These are phyloP conservation scores for Chrysanthemum lavandulifolium DNA, from an alignment of 129 eudicot genomes.

Conservation along the genomic window DNA sequence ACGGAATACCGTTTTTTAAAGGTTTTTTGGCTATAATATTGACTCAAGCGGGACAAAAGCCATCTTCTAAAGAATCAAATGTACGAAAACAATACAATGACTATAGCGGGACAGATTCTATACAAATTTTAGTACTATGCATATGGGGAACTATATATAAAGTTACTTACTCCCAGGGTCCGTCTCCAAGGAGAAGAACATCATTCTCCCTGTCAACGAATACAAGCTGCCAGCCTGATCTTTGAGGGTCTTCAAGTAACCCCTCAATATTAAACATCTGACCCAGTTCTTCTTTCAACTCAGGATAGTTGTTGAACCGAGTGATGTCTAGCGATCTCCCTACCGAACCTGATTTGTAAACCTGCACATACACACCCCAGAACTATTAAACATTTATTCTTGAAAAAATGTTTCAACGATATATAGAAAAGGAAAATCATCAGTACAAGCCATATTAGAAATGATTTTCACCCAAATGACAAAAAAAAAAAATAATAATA, in stretches of 20 bases:
- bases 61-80: too few relatives aligned
- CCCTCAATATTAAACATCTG: conserved; percentile 97
- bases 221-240: conserved; percentile 99
- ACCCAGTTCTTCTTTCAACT: conserved; percentile 90
- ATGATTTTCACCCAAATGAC: too few relatives aligned
- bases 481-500: too few relatives aligned
- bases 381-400: background rate
- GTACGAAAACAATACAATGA: background rate
- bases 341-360: conserved; percentile 86
- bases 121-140: too few relatives aligned
- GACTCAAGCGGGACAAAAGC: too few relatives aligned
- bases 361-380: conserved; percentile 44
- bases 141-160: too few relatives aligned
- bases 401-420: background rate
- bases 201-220: conserved; percentile 99
- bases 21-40: too few relatives aligned
- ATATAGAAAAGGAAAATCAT: background rate
- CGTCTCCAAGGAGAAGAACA: conserved; percentile 99
- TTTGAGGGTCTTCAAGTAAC: conserved; percentile 90
- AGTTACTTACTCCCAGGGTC: conserved; percentile 92
- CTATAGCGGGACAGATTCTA: too few relatives aligned
- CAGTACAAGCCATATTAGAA: too few relatives aligned
- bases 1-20: too few relatives aligned
- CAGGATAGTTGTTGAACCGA: conserved; percentile 94
- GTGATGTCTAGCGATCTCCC: conserved; percentile 98